phyloP scores from a whole-genome alignment of 1,284 basidiomycete genomes.

The Apiotrichum laibachii region DNA sequence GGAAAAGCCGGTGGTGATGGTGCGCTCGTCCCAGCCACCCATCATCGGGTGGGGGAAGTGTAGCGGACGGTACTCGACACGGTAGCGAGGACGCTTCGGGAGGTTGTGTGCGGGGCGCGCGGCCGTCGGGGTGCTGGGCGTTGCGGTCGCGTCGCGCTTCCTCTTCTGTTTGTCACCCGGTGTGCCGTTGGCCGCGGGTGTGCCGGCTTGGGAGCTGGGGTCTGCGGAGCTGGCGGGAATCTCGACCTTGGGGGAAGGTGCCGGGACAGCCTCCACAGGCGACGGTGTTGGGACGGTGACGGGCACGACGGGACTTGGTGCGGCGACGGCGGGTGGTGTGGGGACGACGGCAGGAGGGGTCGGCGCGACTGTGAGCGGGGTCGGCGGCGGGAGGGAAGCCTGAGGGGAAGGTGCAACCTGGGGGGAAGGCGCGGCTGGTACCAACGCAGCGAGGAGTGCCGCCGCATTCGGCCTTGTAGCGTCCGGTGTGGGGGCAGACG shows the following conservation, averaged over 20 bases:
- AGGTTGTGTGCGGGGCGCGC: slow-evolving; percentile 12
- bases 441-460: too few species aligned
- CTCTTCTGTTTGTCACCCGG: slow-evolving; percentile 3
- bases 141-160: neutral
- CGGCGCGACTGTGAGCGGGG: slow-evolving; percentile 1
- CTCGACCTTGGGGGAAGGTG: neutral
- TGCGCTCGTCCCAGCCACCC: slow-evolving; percentile 79
- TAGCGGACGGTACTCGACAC: slow-evolving; percentile 86
- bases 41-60: slow-evolving; percentile 71
- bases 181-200: neutral
- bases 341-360: slow-evolving; percentile 2
- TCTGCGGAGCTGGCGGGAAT: neutral
- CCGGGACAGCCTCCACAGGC: neutral
- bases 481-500: neutral
- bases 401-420: slow-evolving; percentile 2
- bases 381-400: neutral
- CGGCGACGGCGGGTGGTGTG: neutral
- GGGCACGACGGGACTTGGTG: neutral
- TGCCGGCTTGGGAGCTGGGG: neutral
- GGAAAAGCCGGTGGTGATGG: slow-evolving; percentile 61
- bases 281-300: neutral
- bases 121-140: slow-evolving; percentile 6
- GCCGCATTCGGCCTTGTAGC: too few species aligned
- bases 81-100: slow-evolving; percentile 61
- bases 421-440: neutral